Evolutionary conservation across 2,329 filamentous ascomycete genomes (phyloP), one percentile per base, ranked within the genome.

Genomic region (Aulographum hederae): DNA sequence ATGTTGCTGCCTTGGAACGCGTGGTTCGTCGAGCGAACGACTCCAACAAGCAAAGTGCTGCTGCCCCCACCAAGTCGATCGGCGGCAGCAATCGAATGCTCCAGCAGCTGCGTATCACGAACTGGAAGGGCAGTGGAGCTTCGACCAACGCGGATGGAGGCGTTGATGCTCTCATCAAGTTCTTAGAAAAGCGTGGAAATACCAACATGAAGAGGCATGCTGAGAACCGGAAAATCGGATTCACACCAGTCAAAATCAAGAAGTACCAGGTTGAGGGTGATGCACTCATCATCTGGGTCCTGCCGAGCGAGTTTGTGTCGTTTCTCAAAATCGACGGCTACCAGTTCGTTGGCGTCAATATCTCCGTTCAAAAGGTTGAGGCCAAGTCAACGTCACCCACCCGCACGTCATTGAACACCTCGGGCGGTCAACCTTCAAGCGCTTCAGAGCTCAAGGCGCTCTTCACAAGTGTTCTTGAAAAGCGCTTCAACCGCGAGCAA

Each of bases 381-480:
- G 63, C n/a, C 50, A 59, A 36, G 53, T 53, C 5, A 58, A 61
- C 5, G 48, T 70, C 66, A 13, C 54, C 58, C 23, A 56, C 57
- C 28, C 21, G 12, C 10, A 25, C 12, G 10, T 25, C 33, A 20
- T 8, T 21, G 23, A 36, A 20, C 15, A 29, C 27, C 15, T 12
- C 70, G 3, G 57, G 67, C n/a, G n/a, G n/a, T n/a, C n/a, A n/a
- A n/a, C n/a, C n/a, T n/a, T n/a, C n/a, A n/a, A n/a, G n/a, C n/a
- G n/a, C n/a, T n/a, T n/a, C n/a, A 31, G 69, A 77, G 40, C 65
- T 72, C n/a, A 75, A 74, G 48, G 60, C 67, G 16, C 72, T 74
- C 41, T 66, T 94, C 35, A 70, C 72, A 40, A 56, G 58, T 12
- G 74, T 94, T 38, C 64, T 98, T 11, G 66, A 66, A 33, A 66